Base-by-base conservation (phyloP, 2,329 filamentous ascomycete species). In the Aureobasidium vineae region DNA sequence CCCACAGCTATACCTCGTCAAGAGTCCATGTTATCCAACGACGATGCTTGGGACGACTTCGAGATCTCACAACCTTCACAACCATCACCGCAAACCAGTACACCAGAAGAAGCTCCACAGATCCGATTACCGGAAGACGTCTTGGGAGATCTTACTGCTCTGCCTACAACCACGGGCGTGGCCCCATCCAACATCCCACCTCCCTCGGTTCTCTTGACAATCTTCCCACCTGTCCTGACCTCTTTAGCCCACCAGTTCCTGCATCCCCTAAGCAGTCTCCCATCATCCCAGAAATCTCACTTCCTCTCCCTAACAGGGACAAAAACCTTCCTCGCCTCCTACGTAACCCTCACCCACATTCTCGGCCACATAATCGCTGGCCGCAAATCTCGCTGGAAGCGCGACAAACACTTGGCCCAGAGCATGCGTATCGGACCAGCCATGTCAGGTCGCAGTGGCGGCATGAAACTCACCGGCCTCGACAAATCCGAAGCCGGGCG, bases 391-490 rank as follows among this genome's bases (percentile, higher is more conserved):
- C 89, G 94, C 66, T 98, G 94, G 94, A 94, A 96, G 75, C 86
- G 94, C 64, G 94, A 98, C 77, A 89, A 86, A 69, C 87, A 92
- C 69, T 81, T 98, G 15, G 86, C 90, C 1, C 92, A 97, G 76
- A 88, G 89, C 73, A 97, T 96, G 90, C 88, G 90, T 66, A 96
- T 98, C 68, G 86, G 87, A 0, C 85, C 85, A 23, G 91, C 91
- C 0, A 86, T 87, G 19, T 85, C 88, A 2, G 85, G 87, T 63
- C 91, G 90, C 72, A 77, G 79, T 60, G 88, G 83, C n/a, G 86
- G 94, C 3, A 97, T 98, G 94, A 98, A 97, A 78, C 85, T 98
- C 23, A 86, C 89, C 0, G 90, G 91, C 15, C 82, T 98, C 47
- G 93, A 97, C 77, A 94, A 90, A 77, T 85, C 87, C 3, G 92